Base-by-base conservation (phyloP, 2,329 filamentous ascomycete species). In the Alternaria conjuncta region DNA sequence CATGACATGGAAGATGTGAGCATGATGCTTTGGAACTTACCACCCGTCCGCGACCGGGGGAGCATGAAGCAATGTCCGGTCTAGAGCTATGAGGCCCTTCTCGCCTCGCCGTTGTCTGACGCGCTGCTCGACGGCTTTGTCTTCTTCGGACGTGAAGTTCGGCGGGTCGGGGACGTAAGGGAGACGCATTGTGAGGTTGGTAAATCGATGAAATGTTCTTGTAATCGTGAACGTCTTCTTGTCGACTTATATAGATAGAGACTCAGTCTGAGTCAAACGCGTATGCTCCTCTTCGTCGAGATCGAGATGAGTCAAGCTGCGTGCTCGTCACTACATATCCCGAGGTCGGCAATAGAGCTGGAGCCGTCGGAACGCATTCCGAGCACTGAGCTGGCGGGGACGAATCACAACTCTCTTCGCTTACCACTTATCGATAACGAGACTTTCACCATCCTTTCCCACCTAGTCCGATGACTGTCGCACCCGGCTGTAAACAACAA, bases 11-110 rank as follows among this genome's bases (percentile, higher is more conserved):
- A 9, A n/a, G 15, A 36, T 36, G n/a, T 4, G 32, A n/a, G 32
- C 32, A 36, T 36, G 32, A 36, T 36, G 32, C 32, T 36, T 9
- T 36, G 32, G 15, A n/a, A 65, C 72, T 69, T 59, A 80, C 82
- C 86, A 88, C 57, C 86, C 86, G 72, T 88, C 85, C 45, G 86
- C 82, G 13, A 88, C 81, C 4, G 85, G 83, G 45, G 85, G 86
- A 5, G 85, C 83, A 71, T 87, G 86, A 4, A 88, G 79, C 7
- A 88, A 79, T 2, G 86, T 81, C 23, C 83, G 82, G 70, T 88
- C 86, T 10, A 88, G 81, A 6, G 84, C 82, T 44, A 87, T 81
- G 25, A 88, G 80, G 2, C 81, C 81, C 46, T 81, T 81, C 20
- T 82, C 80, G 25, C 84, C 85, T 65, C 86, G 80, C 59, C 86